These are phyloP conservation scores for Thalassiosira pacifica DNA, from an alignment of 352 stramenopile genomes.

Conservation along the genomic window DNA sequence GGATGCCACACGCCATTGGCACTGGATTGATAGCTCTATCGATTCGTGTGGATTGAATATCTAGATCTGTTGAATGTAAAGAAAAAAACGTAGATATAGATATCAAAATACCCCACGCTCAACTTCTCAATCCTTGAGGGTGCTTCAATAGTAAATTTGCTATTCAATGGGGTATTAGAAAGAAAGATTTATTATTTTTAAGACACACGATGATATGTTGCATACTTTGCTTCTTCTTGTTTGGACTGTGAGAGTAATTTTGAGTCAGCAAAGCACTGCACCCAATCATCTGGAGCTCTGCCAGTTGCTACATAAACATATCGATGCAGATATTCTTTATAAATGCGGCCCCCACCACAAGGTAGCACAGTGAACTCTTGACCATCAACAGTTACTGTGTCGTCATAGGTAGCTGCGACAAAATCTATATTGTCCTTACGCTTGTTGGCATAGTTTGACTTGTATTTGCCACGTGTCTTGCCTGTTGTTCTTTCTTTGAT, in stretches of 20 bases:
- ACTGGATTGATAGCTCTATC: too few species aligned
- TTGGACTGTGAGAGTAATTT: background rate
- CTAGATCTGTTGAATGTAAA: too few species aligned
- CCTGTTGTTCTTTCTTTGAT: background rate
- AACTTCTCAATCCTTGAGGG: too few species aligned
- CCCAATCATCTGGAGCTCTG: conserved; percentile 8
- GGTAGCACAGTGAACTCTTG: conserved; percentile 12
- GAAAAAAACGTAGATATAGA: too few species aligned
- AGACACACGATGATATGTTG: conserved; percentile 5
- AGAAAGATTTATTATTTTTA: too few species aligned
- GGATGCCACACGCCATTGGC: too few species aligned
- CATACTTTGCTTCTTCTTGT: conserved; percentile 3
- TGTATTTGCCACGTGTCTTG: conserved; percentile 7
- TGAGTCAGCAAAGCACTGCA: conserved; percentile 2
- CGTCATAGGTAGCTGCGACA: background rate
- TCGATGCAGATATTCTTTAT: background rate
- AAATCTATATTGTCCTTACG: background rate
- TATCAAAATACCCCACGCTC: too few species aligned
- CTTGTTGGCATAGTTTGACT: conserved; percentile 4
- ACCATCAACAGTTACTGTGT: background rate
- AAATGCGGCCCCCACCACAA: background rate
- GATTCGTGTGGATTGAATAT: too few species aligned
- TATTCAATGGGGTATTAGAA: too few species aligned
- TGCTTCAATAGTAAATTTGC: too few species aligned
- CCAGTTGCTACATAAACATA: conserved; percentile 12